Evolutionary conservation across 441 rosid species (phyloP).

Genomic region (Dalechampia spathulata): DNA sequence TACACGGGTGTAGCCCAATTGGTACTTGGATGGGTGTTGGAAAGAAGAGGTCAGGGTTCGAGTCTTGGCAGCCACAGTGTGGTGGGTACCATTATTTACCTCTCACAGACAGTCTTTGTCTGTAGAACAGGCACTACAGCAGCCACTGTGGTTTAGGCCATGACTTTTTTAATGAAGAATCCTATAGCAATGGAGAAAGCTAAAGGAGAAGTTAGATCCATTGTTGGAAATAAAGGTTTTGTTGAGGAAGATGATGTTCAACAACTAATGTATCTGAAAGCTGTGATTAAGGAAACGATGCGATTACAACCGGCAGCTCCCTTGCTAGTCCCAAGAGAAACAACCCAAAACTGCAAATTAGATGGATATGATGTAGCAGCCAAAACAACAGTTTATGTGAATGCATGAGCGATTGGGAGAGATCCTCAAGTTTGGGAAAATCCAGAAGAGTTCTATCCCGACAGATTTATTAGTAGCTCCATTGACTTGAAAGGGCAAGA

Average conservation of each 20-base stretch:
- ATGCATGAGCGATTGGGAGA: conserved; percentile 8
- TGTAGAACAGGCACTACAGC: conserved; percentile 12
- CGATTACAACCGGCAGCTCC: conserved; percentile 23
- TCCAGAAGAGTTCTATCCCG: conserved; percentile 16
- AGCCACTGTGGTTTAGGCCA: conserved; percentile 16
- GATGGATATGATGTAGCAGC: conserved; percentile 13
- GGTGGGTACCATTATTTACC: background rate
- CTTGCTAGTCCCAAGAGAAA: conserved; percentile 19
- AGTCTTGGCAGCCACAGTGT: too few relatives aligned
- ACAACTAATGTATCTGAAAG: conserved; percentile 13
- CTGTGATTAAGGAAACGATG: conserved; percentile 20
- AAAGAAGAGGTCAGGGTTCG: too few relatives aligned
- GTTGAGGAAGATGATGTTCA: conserved; percentile 15
- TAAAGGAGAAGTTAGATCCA: conserved; percentile 7
- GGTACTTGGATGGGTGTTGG: too few relatives aligned
- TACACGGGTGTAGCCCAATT: too few relatives aligned
- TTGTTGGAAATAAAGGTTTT: conserved; percentile 6
- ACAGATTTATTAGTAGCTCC: conserved; percentile 13
- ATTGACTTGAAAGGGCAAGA: conserved; percentile 10
- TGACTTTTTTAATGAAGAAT: conserved; percentile 19
- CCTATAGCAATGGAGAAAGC: conserved; percentile 17
- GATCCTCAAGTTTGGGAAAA: conserved; percentile 15
- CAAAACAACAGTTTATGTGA: conserved; percentile 10
- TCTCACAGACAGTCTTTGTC: conserved; percentile 10
- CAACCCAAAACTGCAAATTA: conserved; percentile 8